Base-by-base conservation (phyloP, 2,329 filamentous ascomycete genomes). In the Aspergillus fischeri region DNA sequence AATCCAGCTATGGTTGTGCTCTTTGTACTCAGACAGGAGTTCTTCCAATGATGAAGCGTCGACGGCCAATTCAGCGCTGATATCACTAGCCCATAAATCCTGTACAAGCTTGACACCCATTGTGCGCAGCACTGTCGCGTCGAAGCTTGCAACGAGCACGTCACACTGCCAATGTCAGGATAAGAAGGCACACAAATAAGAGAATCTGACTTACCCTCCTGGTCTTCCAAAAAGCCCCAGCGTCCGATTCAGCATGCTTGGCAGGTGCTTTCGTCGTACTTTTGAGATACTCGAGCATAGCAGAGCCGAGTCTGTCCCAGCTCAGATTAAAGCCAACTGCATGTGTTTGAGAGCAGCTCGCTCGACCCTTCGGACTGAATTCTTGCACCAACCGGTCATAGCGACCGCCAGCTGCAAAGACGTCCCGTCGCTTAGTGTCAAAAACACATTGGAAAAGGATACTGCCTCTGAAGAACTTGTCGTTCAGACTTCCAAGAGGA, bases 291-390 rank as follows among this genome's bases (percentile, higher is more conserved):
- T 81, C 80, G 11, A 67, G 62, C 70, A 90, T 85, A 1, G 80
- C 80, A 44, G 84, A 84, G 6, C 87, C 87, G 3, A 96, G 79
- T 56, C 88, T 86, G 66, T 97, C 92, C 86, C 92, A 95, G 25
- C 90, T 90, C 44, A 97, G 78, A 67, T 92, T 95, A 70, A 97
- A 93, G 1, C 95, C 94, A 10, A 97, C 94, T 4, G 91, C 93
- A 69, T 95, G 91, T 21, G 86, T 85, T 65, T 87, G 86, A 55
- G 84, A 81, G 47, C 83, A 79, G 56, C 83, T 83, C 25, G 80
- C 82, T 44, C 85, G 80, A 45, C 86, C 83, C 61, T 86, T 88
- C 4, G 90, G 89, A 8, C 87, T 84, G 68, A 95, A 90, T 59
- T 95, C 90, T 70, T 87, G 86, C 62, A 99, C 93, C 21, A 99